Evolutionary conservation across 2,329 filamentous ascomycete species (phyloP).

Genomic region (Venturia nashicola): DNA sequence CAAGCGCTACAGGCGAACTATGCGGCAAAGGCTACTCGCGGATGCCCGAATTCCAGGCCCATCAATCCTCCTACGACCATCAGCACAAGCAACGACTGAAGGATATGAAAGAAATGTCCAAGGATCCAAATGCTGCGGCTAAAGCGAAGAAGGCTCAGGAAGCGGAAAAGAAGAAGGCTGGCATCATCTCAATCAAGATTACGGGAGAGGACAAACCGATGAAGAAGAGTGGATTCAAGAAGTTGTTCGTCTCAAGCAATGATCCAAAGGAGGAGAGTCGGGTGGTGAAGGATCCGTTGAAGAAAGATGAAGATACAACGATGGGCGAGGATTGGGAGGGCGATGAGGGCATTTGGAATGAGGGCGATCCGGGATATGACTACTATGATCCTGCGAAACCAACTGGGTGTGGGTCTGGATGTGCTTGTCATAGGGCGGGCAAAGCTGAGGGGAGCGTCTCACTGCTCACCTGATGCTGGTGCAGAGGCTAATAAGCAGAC

Average conservation of each 20-base stretch:
- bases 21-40: conserved; percentile 91
- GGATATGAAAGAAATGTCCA: conserved; percentile 76
- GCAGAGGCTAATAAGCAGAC: no score
- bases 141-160: conserved; percentile 54
- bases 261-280: conserved; percentile 30
- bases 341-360: conserved; percentile 18
- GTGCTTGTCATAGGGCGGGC: not conserved
- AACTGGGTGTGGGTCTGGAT: conserved; percentile 31
- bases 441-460: not conserved
- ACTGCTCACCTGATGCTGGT: no score
- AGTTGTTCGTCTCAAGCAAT: not conserved
- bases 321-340: conserved; percentile 17
- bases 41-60: conserved; percentile 92
- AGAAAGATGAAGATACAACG: conserved; percentile 16
- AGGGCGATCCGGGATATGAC: conserved; percentile 21
- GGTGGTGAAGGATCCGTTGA: conserved; percentile 14
- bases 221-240: conserved; percentile 58
- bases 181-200: conserved; percentile 54
- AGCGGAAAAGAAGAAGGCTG: conserved; percentile 47
- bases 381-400: conserved; percentile 41
- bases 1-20: conserved; percentile 45
- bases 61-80: conserved; percentile 90
- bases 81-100: conserved; percentile 68
- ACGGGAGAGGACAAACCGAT: conserved; percentile 20
- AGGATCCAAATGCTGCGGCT: conserved; percentile 53